Evolutionary conservation across 2,329 filamentous ascomycete species (phyloP).

Genomic region (Diaporthe amygdali): DNA sequence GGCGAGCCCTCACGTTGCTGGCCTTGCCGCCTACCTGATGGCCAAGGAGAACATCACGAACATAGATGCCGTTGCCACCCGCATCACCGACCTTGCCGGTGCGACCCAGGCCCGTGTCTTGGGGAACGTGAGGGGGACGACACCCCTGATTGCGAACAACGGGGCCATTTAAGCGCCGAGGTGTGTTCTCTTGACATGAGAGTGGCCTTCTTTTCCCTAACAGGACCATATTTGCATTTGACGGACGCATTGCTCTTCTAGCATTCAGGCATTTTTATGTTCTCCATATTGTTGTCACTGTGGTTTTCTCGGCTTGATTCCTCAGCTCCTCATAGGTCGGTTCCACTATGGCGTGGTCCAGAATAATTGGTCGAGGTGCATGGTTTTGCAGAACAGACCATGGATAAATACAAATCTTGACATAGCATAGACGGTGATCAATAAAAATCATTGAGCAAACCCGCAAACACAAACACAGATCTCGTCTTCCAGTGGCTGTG

Average conservation of each 20-base stretch:
- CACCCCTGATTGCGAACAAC: slow-evolving; percentile 62
- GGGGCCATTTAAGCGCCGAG: slow-evolving; percentile 34
- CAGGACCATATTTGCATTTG: background rate
- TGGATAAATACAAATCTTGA: background rate
- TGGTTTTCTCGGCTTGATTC: background rate
- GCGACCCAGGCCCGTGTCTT: slow-evolving; percentile 49
- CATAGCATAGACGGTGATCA: background rate
- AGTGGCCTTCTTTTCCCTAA: background rate
- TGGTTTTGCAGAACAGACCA: background rate
- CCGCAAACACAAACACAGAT: too few species aligned
- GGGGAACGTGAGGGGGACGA: slow-evolving; percentile 51
- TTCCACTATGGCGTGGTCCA: background rate
- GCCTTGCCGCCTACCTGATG: slow-evolving; percentile 73
- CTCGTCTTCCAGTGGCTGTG: background rate
- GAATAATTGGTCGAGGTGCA: background rate
- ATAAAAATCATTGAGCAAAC: background rate
- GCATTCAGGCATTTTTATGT: background rate
- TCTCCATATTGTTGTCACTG: background rate
- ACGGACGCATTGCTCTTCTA: background rate
- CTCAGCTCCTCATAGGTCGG: background rate
- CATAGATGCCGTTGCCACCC: slow-evolving; percentile 48
- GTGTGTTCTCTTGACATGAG: background rate
- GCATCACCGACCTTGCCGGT: slow-evolving; percentile 59
- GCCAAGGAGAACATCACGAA: slow-evolving; percentile 54
- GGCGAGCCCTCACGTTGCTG: slow-evolving; percentile 72